Conservation (phyloP, 805 yeast species). For the Cyberlindnera lachancei region DNA sequence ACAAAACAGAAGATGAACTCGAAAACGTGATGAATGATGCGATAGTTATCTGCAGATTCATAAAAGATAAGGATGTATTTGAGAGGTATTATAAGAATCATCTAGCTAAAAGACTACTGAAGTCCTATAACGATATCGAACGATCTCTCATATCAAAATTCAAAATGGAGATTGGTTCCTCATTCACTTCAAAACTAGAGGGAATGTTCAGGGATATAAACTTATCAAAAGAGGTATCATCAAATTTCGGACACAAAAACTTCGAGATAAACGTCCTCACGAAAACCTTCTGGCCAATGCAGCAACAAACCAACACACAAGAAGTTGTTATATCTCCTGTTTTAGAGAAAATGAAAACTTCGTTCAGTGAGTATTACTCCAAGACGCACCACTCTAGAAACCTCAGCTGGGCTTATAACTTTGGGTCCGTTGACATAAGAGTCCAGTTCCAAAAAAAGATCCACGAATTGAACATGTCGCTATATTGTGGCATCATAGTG, state of each 20-base stretch:
- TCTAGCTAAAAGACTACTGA: constrained; percentile 69
- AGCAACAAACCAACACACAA: constrained; percentile 23
- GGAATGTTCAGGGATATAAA: constrained; percentile 83
- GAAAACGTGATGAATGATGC: constrained; percentile 44
- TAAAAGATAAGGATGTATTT: constrained; percentile 79
- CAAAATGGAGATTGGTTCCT: constrained; percentile 70
- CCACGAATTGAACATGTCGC: constrained; percentile 74
- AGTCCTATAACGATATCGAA: constrained; percentile 55
- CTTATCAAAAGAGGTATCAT: constrained; percentile 41
- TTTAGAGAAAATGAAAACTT: constrained; percentile 33
- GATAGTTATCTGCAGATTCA: constrained; percentile 54
- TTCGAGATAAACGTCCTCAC: constrained; percentile 51
- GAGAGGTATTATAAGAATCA: constrained; percentile 81
- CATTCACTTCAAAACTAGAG: constrained; percentile 72
- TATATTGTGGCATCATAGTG: constrained; percentile 74
- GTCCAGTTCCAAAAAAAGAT: constrained; percentile 60
- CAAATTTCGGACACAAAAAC: constrained; percentile 32
- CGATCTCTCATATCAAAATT: constrained; percentile 57
- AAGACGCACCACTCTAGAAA: constrained; percentile 49
- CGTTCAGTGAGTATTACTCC: constrained; percentile 46
- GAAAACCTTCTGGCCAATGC: constrained; percentile 62
- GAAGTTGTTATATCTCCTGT: constrained; percentile 36
- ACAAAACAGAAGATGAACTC: constrained; percentile 37
- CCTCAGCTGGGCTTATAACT: constrained; percentile 71
- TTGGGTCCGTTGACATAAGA: constrained; percentile 76